Evolutionary conservation across 106 monocot species (phyloP), one percentile per base, ranked within the genome.

Genomic region (Dendrobium officinale): DNA sequence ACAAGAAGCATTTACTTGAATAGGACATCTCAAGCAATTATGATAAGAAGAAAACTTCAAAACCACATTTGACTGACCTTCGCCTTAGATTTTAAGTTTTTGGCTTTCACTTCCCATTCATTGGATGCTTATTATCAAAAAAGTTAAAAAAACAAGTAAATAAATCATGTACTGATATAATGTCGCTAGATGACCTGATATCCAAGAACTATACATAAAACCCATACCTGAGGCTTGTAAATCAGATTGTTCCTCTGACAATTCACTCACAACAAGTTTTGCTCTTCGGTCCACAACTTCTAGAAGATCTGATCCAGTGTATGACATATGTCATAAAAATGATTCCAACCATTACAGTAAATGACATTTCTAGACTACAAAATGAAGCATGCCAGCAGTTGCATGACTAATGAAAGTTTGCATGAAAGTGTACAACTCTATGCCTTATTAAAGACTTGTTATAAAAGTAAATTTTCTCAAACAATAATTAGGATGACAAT

Each of bases 241-340:
- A 31, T 78, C 86, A 84, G 92, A 80, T 67, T 88, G 88, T 77
- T 98, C 98, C 82, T 95, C 94, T 16, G 92, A 79, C 72, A 92
- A 86, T 81, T 97, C 96, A 77, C 64, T 82, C 27, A 81, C 98
- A 11, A 99, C 98, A 74, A 92, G 89, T 84, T 99, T 99, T 79
- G 98, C 98, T 86, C 91, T 91, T 73, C 98, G 89, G 77, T 99
- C 98, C 15, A 99, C 98, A 70, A 93, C 93, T 87, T 99, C 98
- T 33, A 99, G 82, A 43, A 99, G 84, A 81, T 95, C 98, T 99
- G 81, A 70, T 33, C 70, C 70, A 70, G 10, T 27, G 13, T 15
- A 11, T 70, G 70, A 5, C 11, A 70, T 31, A 70, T 70, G 10
- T 61, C 61, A 61, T n/a, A 61, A 61, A 61, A 61, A 10, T n/a